Base-by-base conservation (phyloP, 495 filamentous ascomycete genomes). In the Apodospora peruviana region DNA sequence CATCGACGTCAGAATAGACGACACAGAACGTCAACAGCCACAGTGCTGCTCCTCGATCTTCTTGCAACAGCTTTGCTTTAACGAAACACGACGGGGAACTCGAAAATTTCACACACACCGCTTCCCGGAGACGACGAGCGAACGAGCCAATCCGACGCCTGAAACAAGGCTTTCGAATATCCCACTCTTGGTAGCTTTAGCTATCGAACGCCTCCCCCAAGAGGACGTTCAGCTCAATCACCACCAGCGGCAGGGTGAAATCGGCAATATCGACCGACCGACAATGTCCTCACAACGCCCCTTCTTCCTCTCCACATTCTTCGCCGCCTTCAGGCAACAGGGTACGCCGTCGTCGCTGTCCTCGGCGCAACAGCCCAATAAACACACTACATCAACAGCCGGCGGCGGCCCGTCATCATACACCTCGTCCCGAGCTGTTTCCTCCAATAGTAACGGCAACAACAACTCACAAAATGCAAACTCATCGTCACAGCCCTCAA, bases 221-320 rank as follows among this genome's bases (percentile, higher is more conserved):
- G n/a, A n/a, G n/a, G n/a, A n/a, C n/a, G n/a, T n/a, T 7, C 27
- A 32, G 14, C 27, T 32, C 27, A 32, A 32, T 7, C 27, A 32
- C 27, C 7, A 32, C 27, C 27, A 32, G n/a, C n/a, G n/a, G n/a
- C n/a, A n/a, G n/a, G n/a, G n/a, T n/a, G n/a, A n/a, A n/a, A n/a
- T n/a, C n/a, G n/a, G n/a, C n/a, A n/a, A n/a, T n/a, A n/a, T n/a
- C n/a, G n/a, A n/a, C n/a, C n/a, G n/a, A n/a, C n/a, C n/a, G n/a
- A n/a, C 7, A 35, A 85, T 84, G 80, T 73, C 86, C 1, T 88
- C 85, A 48, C 89, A 91, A 72, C 76, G 87, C 34, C 86, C 88
- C 47, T 91, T 91, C 77, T 76, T 75, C 62, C 76, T 94, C 53
- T 82, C 85, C 47, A 89, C 86, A 73, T 88, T 94, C 77, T 80